A percentile compares a stretch with the other conserved stretches of the same genome.
Conservation (phyloP, 768 basidiomycete species). For the Cyathus striatus region DNA sequence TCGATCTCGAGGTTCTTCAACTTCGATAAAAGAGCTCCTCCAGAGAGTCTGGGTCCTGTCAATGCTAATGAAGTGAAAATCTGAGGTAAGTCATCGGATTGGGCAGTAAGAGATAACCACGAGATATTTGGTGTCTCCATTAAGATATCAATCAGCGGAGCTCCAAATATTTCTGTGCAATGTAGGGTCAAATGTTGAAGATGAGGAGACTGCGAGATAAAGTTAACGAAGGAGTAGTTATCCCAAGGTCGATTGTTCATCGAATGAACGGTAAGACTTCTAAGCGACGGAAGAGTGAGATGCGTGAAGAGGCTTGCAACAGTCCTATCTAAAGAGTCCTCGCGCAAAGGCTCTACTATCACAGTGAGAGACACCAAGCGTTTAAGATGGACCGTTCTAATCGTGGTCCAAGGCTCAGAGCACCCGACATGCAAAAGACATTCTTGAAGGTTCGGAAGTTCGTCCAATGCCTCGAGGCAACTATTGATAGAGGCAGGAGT, state of each 20-base stretch:
- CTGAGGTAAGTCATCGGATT: too few relatives aligned
- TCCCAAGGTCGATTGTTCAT: slow-evolving; percentile 7
- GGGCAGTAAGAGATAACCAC: neutral
- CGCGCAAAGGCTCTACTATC: slow-evolving; percentile 4
- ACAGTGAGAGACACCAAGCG: slow-evolving; percentile 2
- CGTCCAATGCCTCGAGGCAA: slow-evolving; percentile 4
- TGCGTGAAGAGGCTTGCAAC: slow-evolving; percentile 5
- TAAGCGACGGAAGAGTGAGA: slow-evolving; percentile 3
- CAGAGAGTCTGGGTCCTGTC: too few relatives aligned
- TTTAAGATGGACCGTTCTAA: slow-evolving; percentile 3
- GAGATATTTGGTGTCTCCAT: neutral
- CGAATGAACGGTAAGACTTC: slow-evolving; percentile 4
- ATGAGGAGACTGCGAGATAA: slow-evolving; percentile 5
- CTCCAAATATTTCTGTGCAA: neutral
- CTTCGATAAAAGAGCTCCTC: too few relatives aligned
- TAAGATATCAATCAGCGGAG: neutral
- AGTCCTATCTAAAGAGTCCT: slow-evolving; percentile 3
- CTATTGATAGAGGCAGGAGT: slow-evolving; percentile 5
- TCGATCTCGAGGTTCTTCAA: too few relatives aligned
- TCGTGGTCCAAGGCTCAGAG: slow-evolving; percentile 5
- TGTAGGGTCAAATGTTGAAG: slow-evolving; percentile 1
- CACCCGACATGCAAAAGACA: slow-evolving; percentile 7
- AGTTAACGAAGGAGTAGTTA: slow-evolving; percentile 6
- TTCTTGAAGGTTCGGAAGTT: slow-evolving; percentile 5
- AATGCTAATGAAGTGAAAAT: too few relatives aligned